Conservation (phyloP, 805 yeast species). For the Ogataea methylovora region DNA sequence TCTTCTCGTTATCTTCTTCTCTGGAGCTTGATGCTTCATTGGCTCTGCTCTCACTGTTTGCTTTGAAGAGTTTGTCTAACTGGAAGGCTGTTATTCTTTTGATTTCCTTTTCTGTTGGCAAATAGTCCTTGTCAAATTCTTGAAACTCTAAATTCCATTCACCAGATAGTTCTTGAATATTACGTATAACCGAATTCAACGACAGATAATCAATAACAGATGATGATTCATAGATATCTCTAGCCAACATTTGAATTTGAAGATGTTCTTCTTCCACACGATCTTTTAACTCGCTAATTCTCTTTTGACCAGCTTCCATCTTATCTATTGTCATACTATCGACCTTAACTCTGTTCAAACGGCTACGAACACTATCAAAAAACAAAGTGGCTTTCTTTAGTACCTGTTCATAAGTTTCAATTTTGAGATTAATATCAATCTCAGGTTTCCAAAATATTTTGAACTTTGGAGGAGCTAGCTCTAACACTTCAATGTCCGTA, state of each 20-base stretch:
- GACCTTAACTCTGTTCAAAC: constrained; percentile 72
- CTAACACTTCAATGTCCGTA: constrained; percentile 66
- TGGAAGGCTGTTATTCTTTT: constrained; percentile 86
- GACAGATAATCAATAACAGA: constrained; percentile 60
- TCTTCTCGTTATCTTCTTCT: not conserved
- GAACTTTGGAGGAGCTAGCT: constrained; percentile 69
- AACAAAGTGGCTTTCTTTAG: constrained; percentile 46
- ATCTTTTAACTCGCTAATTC: constrained; percentile 50
- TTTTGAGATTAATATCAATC: constrained; percentile 59
- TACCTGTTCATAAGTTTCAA: constrained; percentile 51
- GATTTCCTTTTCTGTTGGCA: constrained; percentile 92
- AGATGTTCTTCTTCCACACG: constrained; percentile 45
- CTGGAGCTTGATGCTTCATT: constrained; percentile 18
- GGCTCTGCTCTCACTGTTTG: constrained; percentile 17
- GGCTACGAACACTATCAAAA: constrained; percentile 62
- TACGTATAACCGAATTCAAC: constrained; percentile 61
- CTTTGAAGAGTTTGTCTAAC: constrained; percentile 64
- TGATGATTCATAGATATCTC: constrained; percentile 45
- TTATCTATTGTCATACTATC: constrained; percentile 68
- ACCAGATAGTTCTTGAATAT: constrained; percentile 74
- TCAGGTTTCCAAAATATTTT: constrained; percentile 66
- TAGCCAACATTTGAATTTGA: constrained; percentile 36
- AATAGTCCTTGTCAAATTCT: constrained; percentile 66
- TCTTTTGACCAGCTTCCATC: constrained; percentile 57
- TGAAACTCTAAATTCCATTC: constrained; percentile 82